Percentiles rank a stretch among this genome's conserved stretches.
phyloP scores from a whole-genome alignment of 257 asterid species.

The Agastache rugosa region DNA sequence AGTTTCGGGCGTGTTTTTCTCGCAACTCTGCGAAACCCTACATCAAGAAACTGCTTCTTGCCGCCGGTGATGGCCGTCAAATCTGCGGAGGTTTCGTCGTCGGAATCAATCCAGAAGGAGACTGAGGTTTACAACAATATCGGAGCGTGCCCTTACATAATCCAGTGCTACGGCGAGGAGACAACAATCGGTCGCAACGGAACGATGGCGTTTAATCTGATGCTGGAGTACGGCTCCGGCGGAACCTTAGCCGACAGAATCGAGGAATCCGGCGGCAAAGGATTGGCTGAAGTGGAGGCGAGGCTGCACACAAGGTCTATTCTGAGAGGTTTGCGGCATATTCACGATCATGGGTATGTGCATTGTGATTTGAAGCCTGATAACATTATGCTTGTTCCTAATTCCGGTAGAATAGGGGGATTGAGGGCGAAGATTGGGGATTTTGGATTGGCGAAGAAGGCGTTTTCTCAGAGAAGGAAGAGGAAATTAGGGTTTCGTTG shows the following conservation, averaged over 20 bases:
- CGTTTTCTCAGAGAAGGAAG: conserved; percentile 53
- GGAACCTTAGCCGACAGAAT: conserved; percentile 78
- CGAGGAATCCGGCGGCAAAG: conserved; percentile 49
- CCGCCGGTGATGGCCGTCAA: conserved; percentile 93
- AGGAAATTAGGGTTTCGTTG: conserved; percentile 70
- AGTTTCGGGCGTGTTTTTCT: conserved; percentile 81
- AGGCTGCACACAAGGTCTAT: conserved; percentile 58
- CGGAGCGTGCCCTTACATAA: conserved; percentile 60
- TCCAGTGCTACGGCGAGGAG: conserved; percentile 82
- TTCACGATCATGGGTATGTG: conserved; percentile 72
- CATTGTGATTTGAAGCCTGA: conserved; percentile 96
- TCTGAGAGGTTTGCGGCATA: conserved; percentile 63
- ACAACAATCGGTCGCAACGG: conserved; percentile 69
- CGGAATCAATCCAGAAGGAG: conserved; percentile 93
- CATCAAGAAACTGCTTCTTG: conserved; percentile 56
- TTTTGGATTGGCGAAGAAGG: conserved; percentile 85
- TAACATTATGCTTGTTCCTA: conserved; percentile 60
- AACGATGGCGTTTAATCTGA: conserved; percentile 68
- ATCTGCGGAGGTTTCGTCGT: conserved; percentile 90
- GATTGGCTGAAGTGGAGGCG: conserved; percentile 69
- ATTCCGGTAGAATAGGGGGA: background rate
- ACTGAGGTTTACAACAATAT: conserved; percentile 61
- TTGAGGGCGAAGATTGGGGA: conserved; percentile 74
- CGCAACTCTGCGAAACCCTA: conserved; percentile 74
- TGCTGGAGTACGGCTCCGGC: conserved; percentile 86